These are phyloP conservation scores for Suhomyces kilbournensis DNA, from an alignment of 805 yeast species.

Conservation along the genomic window DNA sequence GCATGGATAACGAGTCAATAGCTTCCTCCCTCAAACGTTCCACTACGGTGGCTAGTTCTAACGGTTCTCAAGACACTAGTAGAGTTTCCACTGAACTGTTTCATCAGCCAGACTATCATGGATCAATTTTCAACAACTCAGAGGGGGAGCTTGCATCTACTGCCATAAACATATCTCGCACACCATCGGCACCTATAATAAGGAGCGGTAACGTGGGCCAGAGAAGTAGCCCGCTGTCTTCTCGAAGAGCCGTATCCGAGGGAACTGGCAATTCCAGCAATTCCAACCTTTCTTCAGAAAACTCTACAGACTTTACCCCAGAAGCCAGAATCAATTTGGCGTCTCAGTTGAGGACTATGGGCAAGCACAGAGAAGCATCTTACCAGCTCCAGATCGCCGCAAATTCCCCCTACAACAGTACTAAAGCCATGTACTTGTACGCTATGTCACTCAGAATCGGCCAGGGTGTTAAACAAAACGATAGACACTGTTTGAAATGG, in stretches of 20 bases:
- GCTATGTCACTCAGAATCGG: slow-evolving; percentile 67
- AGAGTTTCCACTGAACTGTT: slow-evolving; percentile 1
- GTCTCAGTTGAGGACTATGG: slow-evolving; percentile 49
- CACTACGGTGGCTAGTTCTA: background rate
- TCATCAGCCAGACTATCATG: background rate
- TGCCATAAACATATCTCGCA: background rate
- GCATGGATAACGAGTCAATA: background rate
- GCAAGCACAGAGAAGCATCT: slow-evolving; percentile 65
- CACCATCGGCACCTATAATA: slow-evolving; percentile 8
- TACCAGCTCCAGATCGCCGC: slow-evolving; percentile 67
- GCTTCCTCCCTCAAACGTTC: slow-evolving; percentile 2
- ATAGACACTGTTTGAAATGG: slow-evolving; percentile 56
- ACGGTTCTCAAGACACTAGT: background rate
- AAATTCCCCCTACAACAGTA: slow-evolving; percentile 51
- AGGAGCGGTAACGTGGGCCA: background rate
- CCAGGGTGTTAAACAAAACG: slow-evolving; percentile 61
- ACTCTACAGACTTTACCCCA: slow-evolving; percentile 9
- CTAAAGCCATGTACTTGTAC: slow-evolving; percentile 62
- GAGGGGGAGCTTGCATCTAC: background rate
- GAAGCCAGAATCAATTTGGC: slow-evolving; percentile 44
- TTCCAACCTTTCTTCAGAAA: background rate
- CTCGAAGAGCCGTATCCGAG: slow-evolving; percentile 12
- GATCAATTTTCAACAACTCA: background rate
- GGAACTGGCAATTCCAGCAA: background rate
- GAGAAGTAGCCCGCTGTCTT: background rate